phyloP scores from a whole-genome alignment of 371 early-diverging fungal species.

The Mucor indicus region DNA sequence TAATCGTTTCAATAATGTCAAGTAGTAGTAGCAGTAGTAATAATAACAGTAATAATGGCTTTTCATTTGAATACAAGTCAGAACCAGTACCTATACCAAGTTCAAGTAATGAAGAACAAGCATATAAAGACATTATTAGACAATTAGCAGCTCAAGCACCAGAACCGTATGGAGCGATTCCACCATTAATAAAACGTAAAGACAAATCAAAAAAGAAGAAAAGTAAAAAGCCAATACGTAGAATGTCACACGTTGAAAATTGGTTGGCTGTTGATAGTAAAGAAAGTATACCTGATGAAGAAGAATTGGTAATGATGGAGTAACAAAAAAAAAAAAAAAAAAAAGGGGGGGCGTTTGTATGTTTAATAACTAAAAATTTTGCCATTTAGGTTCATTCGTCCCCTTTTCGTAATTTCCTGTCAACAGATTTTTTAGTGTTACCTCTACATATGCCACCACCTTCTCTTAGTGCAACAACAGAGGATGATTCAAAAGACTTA shows the following conservation, averaged over 20 bases:
- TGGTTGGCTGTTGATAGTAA: conserved; percentile 53
- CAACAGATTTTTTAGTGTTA: conserved; percentile 45
- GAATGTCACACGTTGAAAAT: conserved; percentile 42
- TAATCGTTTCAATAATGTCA: no score
- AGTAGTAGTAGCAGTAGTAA: no score
- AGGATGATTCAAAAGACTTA: conserved; percentile 1
- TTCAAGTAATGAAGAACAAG: conserved; percentile 17
- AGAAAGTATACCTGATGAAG: conserved; percentile 50
- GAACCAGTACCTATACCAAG: conserved; percentile 30
- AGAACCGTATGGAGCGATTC: conserved; percentile 58
- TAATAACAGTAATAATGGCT: no score
- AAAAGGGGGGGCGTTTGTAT: no score
- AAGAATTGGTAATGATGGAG: conserved; percentile 32
- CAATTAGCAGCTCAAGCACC: conserved; percentile 41
- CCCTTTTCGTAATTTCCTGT: conserved; percentile 42
- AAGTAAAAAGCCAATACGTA: conserved; percentile 24
- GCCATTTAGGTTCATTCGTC: conserved; percentile 15
- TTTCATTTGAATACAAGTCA: no score
- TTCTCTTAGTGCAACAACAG: conserved; percentile 34
- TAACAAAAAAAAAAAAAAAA: not conserved
- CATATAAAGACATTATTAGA: conserved; percentile 49
- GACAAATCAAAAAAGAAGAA: conserved; percentile 16
- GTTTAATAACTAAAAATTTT: conserved; percentile 2
- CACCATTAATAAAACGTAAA: conserved; percentile 40
- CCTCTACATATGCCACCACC: conserved; percentile 52